Evolutionary conservation across 208 protist genomes (phyloP).

Genomic region (Naegleria fowleri): DNA sequence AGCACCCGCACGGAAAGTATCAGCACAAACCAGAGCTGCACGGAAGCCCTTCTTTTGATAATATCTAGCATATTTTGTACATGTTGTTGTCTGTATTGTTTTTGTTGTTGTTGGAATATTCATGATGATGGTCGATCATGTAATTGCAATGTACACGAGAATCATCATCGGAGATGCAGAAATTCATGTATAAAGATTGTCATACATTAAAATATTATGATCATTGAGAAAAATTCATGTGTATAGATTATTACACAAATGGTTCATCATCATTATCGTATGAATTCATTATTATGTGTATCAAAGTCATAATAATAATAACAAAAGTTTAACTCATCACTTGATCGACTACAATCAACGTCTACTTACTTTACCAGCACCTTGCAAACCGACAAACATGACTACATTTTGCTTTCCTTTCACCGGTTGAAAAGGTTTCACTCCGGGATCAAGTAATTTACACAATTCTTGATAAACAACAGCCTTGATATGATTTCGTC

Average conservation of each 20-base stretch:
- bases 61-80: constrained; percentile 92
- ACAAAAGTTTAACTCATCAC: too few species aligned
- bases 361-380: constrained; percentile 64
- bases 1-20: constrained; percentile 92
- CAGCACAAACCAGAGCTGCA: constrained; percentile 91
- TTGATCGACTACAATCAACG: too few species aligned
- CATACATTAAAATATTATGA: too few species aligned
- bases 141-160: too few species aligned
- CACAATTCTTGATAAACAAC: constrained; percentile 89
- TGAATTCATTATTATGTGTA: too few species aligned
- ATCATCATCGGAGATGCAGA: too few species aligned
- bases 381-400: constrained; percentile 99
- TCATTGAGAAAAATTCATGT: too few species aligned
- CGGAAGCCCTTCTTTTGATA: constrained; percentile 91
- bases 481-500: constrained; percentile 86
- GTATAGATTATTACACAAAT: too few species aligned
- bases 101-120: constrained; percentile 28
- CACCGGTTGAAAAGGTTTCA: constrained; percentile 81
- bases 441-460: constrained; percentile 91
- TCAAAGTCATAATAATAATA: too few species aligned
- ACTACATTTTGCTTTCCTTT: constrained; percentile 90
- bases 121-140: too few species aligned
- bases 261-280: too few species aligned
- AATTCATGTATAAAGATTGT: too few species aligned
- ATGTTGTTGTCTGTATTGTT: constrained; percentile 83